phyloP scores from a whole-genome alignment of 2,329 filamentous ascomycete genomes.

The Stromatinia cepivora region DNA sequence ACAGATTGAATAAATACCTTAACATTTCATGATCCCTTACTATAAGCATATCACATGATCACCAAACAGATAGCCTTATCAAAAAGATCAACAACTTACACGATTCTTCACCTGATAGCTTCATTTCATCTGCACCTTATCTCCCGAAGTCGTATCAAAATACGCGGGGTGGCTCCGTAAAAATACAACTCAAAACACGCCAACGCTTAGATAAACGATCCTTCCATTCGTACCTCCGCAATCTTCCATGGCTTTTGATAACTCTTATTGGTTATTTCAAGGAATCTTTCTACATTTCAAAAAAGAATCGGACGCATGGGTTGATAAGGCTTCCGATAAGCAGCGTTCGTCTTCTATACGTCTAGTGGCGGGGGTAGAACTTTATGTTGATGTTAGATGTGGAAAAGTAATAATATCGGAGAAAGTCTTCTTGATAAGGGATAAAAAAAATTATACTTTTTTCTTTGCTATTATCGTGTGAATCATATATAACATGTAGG shows the following conservation, averaged over 20 bases:
- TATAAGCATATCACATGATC: background rate
- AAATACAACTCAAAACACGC: background rate
- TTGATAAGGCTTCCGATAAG: background rate
- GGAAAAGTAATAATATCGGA: background rate
- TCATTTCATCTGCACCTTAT: conserved; percentile 4
- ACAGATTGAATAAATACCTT: no score
- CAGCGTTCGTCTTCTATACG: background rate
- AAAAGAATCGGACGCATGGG: background rate
- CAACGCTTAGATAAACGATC: background rate
- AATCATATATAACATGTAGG: background rate
- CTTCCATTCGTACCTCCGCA: background rate
- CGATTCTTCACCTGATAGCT: conserved; percentile 15
- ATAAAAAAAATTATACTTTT: background rate
- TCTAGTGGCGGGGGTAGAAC: background rate
- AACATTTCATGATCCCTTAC: background rate
- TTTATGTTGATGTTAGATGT: background rate
- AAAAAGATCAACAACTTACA: background rate
- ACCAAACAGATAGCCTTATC: background rate
- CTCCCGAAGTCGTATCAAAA: background rate
- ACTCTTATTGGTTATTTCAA: background rate
- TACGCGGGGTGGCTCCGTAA: conserved; percentile 5
- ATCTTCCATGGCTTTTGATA: background rate
- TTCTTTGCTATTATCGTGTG: background rate
- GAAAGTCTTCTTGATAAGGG: conserved; percentile 12
- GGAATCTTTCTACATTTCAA: background rate